Evolutionary conservation across 2,329 filamentous ascomycete genomes (phyloP).

Genomic region (Fonsecaea multimorphosa): DNA sequence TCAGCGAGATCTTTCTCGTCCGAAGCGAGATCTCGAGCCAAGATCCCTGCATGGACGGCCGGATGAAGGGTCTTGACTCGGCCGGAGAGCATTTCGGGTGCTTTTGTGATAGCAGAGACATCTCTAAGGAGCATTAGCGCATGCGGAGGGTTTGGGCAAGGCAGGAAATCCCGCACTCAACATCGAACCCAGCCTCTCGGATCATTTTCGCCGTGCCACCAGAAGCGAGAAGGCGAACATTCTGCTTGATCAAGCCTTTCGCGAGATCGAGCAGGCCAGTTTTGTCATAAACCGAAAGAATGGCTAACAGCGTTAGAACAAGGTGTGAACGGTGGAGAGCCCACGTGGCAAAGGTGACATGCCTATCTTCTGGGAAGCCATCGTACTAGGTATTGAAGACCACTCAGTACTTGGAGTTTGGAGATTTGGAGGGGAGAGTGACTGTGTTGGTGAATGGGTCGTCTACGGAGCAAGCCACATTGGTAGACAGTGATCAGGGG

Average conservation of each 20-base stretch:
- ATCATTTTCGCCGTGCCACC: slow-evolving; percentile 97
- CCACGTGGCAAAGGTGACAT: slow-evolving; percentile 19
- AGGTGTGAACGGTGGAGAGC: neutral
- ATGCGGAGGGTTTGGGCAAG: slow-evolving; percentile 3
- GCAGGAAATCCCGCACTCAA: slow-evolving; percentile 68
- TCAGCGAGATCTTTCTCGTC: slow-evolving; percentile 96
- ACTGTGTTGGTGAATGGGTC: neutral
- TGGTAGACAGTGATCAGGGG: neutral
- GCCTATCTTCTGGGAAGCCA: slow-evolving; percentile 36
- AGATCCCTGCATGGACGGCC: slow-evolving; percentile 81
- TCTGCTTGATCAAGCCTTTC: slow-evolving; percentile 85
- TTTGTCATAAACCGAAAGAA: slow-evolving; percentile 99
- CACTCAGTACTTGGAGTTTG: neutral
- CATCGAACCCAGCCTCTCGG: slow-evolving; percentile 90
- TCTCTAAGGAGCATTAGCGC: slow-evolving; percentile 65
- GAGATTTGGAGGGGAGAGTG: neutral
- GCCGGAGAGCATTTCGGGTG: slow-evolving; percentile 94
- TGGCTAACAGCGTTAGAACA: slow-evolving; percentile 61
- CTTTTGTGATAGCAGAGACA: slow-evolving; percentile 94
- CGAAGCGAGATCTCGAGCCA: slow-evolving; percentile 90
- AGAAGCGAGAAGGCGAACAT: slow-evolving; percentile 91
- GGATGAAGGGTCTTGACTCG: slow-evolving; percentile 96
- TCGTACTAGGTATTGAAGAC: slow-evolving; percentile 13
- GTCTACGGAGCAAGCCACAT: neutral
- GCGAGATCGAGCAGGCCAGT: slow-evolving; percentile 91